Evolutionary conservation across 2,329 filamentous ascomycete species (phyloP).

Genomic region (Aspergillus sp.): DNA sequence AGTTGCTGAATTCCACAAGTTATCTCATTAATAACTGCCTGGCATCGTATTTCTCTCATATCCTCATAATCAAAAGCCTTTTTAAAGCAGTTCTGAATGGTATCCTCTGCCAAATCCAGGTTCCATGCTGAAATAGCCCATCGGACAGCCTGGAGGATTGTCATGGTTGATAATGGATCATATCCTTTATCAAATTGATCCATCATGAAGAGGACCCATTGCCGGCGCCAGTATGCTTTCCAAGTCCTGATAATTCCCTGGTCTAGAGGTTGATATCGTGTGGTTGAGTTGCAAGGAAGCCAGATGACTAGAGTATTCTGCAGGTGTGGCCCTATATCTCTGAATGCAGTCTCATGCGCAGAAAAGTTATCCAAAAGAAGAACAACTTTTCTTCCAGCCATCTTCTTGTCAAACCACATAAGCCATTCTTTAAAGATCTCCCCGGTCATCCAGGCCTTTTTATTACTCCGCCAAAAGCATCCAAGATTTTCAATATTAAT

Average conservation of each 20-base stretch:
- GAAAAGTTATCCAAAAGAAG: neutral
- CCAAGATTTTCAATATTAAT: too few species aligned
- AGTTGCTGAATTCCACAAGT: too few species aligned
- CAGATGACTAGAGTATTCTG: neutral
- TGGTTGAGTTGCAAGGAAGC: neutral
- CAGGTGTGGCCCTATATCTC: too few species aligned
- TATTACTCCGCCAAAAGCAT: too few species aligned
- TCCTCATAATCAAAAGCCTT: too few species aligned
- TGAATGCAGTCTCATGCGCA: too few species aligned
- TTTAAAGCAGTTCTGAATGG: neutral
- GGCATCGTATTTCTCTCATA: too few species aligned
- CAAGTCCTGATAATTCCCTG: neutral
- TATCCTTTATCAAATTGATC: neutral
- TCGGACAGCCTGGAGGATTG: neutral
- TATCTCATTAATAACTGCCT: too few species aligned
- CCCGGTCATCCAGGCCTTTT: neutral
- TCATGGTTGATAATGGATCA: neutral
- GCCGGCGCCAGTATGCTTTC: neutral
- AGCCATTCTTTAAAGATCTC: neutral
- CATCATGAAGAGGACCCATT: neutral
- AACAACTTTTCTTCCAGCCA: neutral
- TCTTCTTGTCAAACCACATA: neutral
- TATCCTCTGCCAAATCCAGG: neutral
- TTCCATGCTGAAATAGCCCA: neutral
- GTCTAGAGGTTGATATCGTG: neutral